Evolutionary conservation across 768 basidiomycete species (phyloP), one percentile per base, ranked within the genome.

Genomic region (Hydnomerulius pinastri): DNA sequence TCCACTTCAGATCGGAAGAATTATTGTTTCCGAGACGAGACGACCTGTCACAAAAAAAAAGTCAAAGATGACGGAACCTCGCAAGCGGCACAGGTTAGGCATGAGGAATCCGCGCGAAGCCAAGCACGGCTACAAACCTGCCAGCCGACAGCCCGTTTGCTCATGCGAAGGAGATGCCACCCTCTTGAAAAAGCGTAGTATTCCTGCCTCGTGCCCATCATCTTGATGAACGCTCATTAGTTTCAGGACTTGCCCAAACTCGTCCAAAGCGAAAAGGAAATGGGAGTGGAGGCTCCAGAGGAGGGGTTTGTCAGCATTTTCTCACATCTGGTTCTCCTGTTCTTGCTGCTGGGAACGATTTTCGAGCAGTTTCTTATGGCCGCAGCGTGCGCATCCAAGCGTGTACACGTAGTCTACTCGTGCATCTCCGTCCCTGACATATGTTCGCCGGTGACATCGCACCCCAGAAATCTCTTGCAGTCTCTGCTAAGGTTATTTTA

Each of bases 91-190:
- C 36, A 32, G 54, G 33, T 36, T 29, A 24, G 2, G 17, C 64
- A 66, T 25, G 66, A 51, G 57, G 60, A 57, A 40, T 53, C 57
- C 51, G 56, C 57, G 52, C 50, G 52, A 52, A 58, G 57, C 21
- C 29, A 46, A 42, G 42, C n/a, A 39, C 29, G 17, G 48, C 45
- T 41, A 32, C 30, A 28, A 53, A 43, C 45, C 43, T 48, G 43
- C 48, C 43, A 50, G 42, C 45, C 39, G 53, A 40, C 57, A 24
- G 30, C 12, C 48, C 40, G 44, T 52, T 42, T 38, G 41, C 23
- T 28, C 28, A 32, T 42, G 43, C 37, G 45, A 53, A 36, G 29
- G 28, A 43, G 24, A 39, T n/a, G 35, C n/a, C n/a, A n/a, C 28
- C 37, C 33, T 2, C 7, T 20, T 30, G 6, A 17, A 59, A 58